phyloP scores from a whole-genome alignment of 345 rosid genomes.

The Mallotus nudiflorus region DNA sequence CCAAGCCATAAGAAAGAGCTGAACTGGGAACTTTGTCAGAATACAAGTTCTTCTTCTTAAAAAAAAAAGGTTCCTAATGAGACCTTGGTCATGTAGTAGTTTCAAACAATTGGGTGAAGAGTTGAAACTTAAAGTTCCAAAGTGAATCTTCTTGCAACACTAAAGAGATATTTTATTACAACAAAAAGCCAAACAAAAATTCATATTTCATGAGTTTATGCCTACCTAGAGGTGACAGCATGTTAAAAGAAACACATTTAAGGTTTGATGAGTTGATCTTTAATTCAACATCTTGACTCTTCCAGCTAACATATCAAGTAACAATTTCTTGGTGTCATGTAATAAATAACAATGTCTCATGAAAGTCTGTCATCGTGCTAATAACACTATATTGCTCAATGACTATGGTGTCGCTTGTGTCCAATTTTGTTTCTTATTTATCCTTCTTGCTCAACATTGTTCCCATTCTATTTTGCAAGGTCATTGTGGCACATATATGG shows the following conservation, averaged over 20 bases:
- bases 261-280: too few relatives aligned
- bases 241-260: background rate
- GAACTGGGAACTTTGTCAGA: background rate
- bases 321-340: background rate
- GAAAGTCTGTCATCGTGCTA: background rate
- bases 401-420: background rate
- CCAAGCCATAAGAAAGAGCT: background rate
- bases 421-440: background rate
- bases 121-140: background rate
- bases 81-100: background rate
- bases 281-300: background rate
- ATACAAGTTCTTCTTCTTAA: background rate
- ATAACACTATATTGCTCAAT: background rate
- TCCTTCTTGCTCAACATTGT: background rate
- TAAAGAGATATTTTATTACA: background rate
- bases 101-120: background rate
- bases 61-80: background rate
- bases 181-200: background rate
- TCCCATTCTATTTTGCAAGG: constrained; percentile 1
- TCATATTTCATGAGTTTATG: background rate
- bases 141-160: background rate
- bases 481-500: background rate
- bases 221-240: background rate
- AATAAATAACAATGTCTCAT: background rate
- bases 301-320: constrained; percentile 3